Evolutionary conservation across 352 stramenopile genomes (phyloP), one percentile per base, ranked within the genome.

Genomic region (Pythium phragmitis): DNA sequence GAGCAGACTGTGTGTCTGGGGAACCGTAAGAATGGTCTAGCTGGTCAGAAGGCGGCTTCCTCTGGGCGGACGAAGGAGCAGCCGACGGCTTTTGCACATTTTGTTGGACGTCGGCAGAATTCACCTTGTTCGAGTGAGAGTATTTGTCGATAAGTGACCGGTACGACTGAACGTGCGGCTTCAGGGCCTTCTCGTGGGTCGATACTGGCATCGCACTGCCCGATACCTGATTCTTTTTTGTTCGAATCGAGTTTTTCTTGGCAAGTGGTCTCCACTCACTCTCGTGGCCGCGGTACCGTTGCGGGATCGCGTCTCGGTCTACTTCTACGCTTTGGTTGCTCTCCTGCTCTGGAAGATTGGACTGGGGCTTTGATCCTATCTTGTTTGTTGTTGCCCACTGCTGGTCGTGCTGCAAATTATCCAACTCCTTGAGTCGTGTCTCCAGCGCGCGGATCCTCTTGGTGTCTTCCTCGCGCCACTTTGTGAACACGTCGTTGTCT

Each of bases 401-500:
- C 3, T 30, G 45, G 3, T n/a, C 45, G 9, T 50, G 6, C 4
- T 50, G 21, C n/a, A 7, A 7, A 50, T 14, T 13, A 26, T 66
- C 58, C 16, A 60, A 8, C 12, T 63, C 51, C 26, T 53, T 58
- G 39, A 63, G 12, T 14, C 48, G 54, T 0, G 58, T 50, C 21
- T 85, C 75, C 3, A 88, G 55, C 3, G 77, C 66, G 49, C 77
- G 87, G 19, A 91, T 91, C 39, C 75, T 75, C 43, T 76, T 75
- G 13, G 72, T 39, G 7, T 91, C 80, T 45, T 91, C 80, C 2
- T 87, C 72, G 72, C 76, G 72, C 76, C 73, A 90, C 45, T 71
- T 84, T 26, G 78, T 69, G 42, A 86, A 90, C 0, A 81, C 77
- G 19, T 77, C 67, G 33, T 89, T 90, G 56, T 92, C 82, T 5